Percentiles rank a stretch among this genome's conserved stretches.
Evolutionary conservation across 106 monocot genomes (phyloP).

Genomic region (Narthecium ossifragum): DNA sequence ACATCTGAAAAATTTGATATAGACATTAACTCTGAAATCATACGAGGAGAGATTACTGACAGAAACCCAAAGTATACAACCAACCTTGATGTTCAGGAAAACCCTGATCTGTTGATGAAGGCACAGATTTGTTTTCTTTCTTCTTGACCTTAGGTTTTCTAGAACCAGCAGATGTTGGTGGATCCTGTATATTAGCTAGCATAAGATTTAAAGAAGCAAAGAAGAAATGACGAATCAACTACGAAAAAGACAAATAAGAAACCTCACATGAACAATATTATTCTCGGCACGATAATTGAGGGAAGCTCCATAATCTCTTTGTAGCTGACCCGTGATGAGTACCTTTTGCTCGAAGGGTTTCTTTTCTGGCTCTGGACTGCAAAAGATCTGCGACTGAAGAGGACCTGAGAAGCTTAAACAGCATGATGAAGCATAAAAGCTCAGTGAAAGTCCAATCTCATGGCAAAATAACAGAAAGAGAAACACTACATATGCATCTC

Average conservation of each 20-base stretch:
- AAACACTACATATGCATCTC: background rate
- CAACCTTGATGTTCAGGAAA: conserved; percentile 66
- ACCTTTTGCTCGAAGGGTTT: conserved; percentile 47
- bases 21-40: conserved; percentile 1
- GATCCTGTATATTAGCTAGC: conserved; percentile 34
- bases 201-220: conserved; percentile 1
- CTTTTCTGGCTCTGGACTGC: conserved; percentile 33
- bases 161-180: conserved; percentile 23
- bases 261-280: conserved; percentile 44
- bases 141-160: conserved; percentile 78
- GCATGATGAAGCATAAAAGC: conserved; percentile 32
- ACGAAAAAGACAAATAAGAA: background rate
- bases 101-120: conserved; percentile 35
- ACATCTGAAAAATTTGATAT: conserved; percentile 25
- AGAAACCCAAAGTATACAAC: background rate
- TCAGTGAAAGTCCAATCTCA: background rate
- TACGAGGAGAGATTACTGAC: background rate
- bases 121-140: conserved; percentile 44
- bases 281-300: conserved; percentile 24
- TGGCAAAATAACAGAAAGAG: background rate
- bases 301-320: conserved; percentile 15
- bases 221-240: conserved; percentile 4
- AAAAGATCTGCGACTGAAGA: conserved; percentile 29
- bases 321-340: conserved; percentile 13
- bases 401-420: conserved; percentile 84